Evolutionary conservation across 164 flowering plant species (phyloP), one percentile per base, ranked within the genome.

Genomic region (Kalanchoe fedtschenkoi): DNA sequence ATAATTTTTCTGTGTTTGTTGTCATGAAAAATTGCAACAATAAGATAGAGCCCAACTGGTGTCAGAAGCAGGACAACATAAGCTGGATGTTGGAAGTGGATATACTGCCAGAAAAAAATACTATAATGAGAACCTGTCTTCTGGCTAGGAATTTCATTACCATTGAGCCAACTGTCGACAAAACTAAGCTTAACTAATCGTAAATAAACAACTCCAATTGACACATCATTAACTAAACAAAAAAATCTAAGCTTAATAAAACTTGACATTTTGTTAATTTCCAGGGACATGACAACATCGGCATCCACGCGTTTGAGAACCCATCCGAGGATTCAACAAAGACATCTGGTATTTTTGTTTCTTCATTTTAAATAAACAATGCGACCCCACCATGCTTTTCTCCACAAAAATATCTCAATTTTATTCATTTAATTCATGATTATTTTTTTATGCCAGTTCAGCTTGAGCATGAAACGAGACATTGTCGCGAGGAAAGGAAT

Each of bases 161-260:
- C n/a, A n/a, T n/a, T n/a, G n/a, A n/a, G n/a, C n/a, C n/a, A 43
- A 46, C 53, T 46, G 53, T 46, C 53, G 21, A 46, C 53, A 21
- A 21, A 46, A 46, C 9, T 19, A 43, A 43, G 2, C 0, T 43
- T 5, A 4, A 16, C 4, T 43, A 43, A 43, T 16, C 5, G 4
- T n/a, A 43, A 16, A 21, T n/a, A 41, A 41, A 41, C 47, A 43
- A 17, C 17, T n/a, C 5, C 22, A 43, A n/a, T n/a, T 43, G 47
- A n/a, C n/a, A n/a, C n/a, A n/a, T n/a, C 47, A 4, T 17, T 19
- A 46, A 46, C 11, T 46, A 19, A 19, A 24, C 53, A 46, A 11
- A 37, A 37, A 37, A 37, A 37, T 5, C 39, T 21, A 46, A 46
- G 26, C 53, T 19, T 46, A 5, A 4, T n/a, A 46, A 24, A 46